A percentile compares a stretch with the other conserved stretches of the same genome.
Conservation (phyloP, 805 yeast genomes). For the Lachancea mirantina region DNA sequence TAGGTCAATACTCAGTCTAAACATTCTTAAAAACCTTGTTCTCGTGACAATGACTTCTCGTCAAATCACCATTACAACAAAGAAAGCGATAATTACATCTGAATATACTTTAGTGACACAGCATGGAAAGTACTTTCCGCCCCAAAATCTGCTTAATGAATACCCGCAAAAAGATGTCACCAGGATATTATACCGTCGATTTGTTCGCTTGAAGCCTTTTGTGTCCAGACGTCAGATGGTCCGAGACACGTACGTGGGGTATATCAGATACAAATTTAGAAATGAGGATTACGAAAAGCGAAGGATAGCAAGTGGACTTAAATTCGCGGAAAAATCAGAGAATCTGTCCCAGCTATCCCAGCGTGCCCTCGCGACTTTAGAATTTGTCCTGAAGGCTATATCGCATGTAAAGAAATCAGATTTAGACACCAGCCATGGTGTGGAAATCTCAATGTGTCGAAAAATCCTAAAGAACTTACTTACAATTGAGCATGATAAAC, state of each 20-base stretch:
- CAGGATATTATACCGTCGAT: constrained; percentile 19
- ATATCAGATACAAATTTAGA: constrained; percentile 25
- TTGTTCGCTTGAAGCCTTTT: constrained; percentile 23
- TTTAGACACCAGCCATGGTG: constrained; percentile 5
- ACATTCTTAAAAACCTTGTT: no score
- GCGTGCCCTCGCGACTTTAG: constrained; percentile 10
- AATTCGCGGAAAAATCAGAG: background rate
- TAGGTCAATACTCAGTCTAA: no score
- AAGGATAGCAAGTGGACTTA: constrained; percentile 12
- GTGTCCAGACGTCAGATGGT: constrained; percentile 24
- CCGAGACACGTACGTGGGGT: constrained; percentile 20
- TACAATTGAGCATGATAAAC: constrained; percentile 23
- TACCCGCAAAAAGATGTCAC: constrained; percentile 5
- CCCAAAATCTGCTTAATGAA: constrained; percentile 5
- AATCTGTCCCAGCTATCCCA: no score
- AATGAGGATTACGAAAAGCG: constrained; percentile 23
- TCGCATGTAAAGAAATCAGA: constrained; percentile 10
- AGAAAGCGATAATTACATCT: constrained; percentile 18
- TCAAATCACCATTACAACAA: constrained; percentile 11
- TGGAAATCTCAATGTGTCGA: constrained; percentile 18
- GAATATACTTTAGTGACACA: constrained; percentile 13
- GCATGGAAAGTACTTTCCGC: constrained; percentile 13
- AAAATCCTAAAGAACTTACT: constrained; percentile 25
- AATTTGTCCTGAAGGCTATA: constrained; percentile 21
- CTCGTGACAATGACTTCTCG: constrained; percentile 4